Base-by-base conservation (phyloP, 768 basidiomycete species). In the Naematelia aurantialba region DNA sequence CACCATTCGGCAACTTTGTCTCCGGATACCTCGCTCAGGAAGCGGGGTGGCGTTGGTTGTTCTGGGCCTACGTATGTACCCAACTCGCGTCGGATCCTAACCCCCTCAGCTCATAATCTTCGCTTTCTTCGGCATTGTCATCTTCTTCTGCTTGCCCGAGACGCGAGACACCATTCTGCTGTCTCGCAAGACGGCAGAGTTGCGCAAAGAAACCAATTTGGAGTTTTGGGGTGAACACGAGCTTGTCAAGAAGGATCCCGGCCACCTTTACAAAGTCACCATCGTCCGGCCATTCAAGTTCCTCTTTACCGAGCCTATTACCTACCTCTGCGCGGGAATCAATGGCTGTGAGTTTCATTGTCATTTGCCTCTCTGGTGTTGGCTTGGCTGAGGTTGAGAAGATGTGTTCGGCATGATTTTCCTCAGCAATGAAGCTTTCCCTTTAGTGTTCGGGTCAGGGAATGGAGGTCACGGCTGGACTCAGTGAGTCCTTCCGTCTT, bases 261-360 rank as follows among this genome's bases (percentile, higher is more conserved):
- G 59, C 3, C 65, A 75, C 46, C 54, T 75, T 8, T 67, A 65
- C 34, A 67, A 67, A 45, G 65, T 65, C n/a, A 59, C 64, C 10
- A 59, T 75, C 34, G 52, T 71, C 13, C 67, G 71, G 34, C 74
- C 74, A 3, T 63, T 73, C 52, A 56, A 65, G 2, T 64, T 75
- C 44, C 52, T 72, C 45, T 58, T 71, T 45, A 67, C 67, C 27
- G 73, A 75, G 53, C 73, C 73, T 1, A 71, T 75, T 49, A 66
- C 72, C 3, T 69, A 72, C 53, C 52, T 70, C 17, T 58, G 62
- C 45, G 70, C 67, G 4, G 67, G 60, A 19, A 68, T 72, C 52
- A 72, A 72, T 53, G 70, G 67, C 31, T 72, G 34, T 39, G 8
- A 39, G 34, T 39, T n/a, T n/a, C n/a, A 39, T 17, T 8, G 8